Conservation (phyloP, 2,329 filamentous ascomycete genomes). For the Acarospora socialis region DNA sequence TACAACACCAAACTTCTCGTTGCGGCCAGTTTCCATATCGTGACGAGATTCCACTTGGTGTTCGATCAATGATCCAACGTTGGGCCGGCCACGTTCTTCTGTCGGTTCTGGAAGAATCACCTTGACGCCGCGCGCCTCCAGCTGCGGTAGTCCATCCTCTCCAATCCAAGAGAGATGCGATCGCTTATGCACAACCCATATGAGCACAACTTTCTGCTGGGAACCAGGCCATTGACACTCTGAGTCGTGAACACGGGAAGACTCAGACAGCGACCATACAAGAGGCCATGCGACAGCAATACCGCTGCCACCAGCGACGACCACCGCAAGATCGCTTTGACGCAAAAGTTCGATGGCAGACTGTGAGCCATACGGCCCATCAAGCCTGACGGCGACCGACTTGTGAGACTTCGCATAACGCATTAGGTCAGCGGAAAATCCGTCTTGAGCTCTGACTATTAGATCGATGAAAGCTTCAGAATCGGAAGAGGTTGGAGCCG, state of each 20-base stretch:
- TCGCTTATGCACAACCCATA: slow-evolving; percentile 45
- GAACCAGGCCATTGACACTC: too few species aligned
- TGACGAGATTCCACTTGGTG: slow-evolving; percentile 23
- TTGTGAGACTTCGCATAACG: slow-evolving; percentile 33
- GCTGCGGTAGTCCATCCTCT: slow-evolving; percentile 33
- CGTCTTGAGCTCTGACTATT: slow-evolving; percentile 44
- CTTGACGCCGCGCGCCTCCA: slow-evolving; percentile 35
- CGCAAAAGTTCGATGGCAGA: slow-evolving; percentile 41
- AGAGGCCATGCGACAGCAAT: slow-evolving; percentile 51
- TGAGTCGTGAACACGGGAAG: slow-evolving; percentile 19
- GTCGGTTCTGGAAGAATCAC: slow-evolving; percentile 43
- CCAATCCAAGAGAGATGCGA: slow-evolving; percentile 42
- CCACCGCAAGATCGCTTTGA: slow-evolving; percentile 34
- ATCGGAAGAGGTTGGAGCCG: slow-evolving; percentile 30
- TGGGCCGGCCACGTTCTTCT: slow-evolving; percentile 37
- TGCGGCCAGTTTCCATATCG: slow-evolving; percentile 15
- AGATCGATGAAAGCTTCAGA: slow-evolving; percentile 40
- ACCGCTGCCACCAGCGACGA: slow-evolving; percentile 50
- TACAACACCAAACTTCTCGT: slow-evolving; percentile 35
- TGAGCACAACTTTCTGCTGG: slow-evolving; percentile 34
- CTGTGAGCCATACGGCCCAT: slow-evolving; percentile 50
- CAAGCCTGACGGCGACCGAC: slow-evolving; percentile 37
- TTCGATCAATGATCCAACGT: slow-evolving; percentile 33
- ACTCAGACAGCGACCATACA: slow-evolving; percentile 40
- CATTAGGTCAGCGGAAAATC: slow-evolving; percentile 45